These are phyloP conservation scores for Sugiyamaella grinbergsii DNA, from an alignment of 1,139 yeast species.

Conservation along the genomic window DNA sequence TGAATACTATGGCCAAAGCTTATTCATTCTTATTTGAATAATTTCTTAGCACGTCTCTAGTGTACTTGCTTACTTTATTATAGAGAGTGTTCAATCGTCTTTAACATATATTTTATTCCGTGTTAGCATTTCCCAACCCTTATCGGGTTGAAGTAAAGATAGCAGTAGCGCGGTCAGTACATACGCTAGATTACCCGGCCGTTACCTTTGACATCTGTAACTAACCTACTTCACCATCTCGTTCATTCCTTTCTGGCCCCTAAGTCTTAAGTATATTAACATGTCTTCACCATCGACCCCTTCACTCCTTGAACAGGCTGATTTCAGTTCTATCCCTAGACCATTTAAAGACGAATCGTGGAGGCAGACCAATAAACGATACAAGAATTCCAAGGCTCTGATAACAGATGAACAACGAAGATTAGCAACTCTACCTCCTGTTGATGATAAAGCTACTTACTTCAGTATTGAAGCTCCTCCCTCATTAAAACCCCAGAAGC, in stretches of 20 bases:
- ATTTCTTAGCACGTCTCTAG: too few species aligned
- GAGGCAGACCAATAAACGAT: conserved; percentile 58
- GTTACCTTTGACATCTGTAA: too few species aligned
- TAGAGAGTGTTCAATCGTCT: too few species aligned
- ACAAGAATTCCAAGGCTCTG: conserved; percentile 75
- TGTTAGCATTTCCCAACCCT: not conserved
- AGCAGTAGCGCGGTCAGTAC: too few species aligned
- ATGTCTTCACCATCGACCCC: conserved; percentile 11
- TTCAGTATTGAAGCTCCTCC: conserved; percentile 79
- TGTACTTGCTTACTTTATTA: too few species aligned
- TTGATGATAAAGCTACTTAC: conserved; percentile 42
- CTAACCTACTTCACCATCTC: not conserved
- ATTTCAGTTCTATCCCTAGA: conserved; percentile 31
- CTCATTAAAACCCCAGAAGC: conserved; percentile 73
- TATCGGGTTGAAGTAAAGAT: not conserved
- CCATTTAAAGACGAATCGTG: conserved; percentile 60
- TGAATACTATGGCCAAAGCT: too few species aligned
- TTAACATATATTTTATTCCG: too few species aligned
- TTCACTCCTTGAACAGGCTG: conserved; percentile 33
- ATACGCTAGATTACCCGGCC: conserved; percentile 14
- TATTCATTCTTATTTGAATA: too few species aligned
- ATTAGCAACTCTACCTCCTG: conserved; percentile 38
- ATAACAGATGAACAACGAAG: conserved; percentile 76
- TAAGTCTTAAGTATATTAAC: not conserved
- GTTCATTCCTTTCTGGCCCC: not conserved